Percentiles rank a stretch among this genome's conserved stretches.
Conservation (phyloP, 495 filamentous ascomycete genomes). For the Podospora conica region DNA sequence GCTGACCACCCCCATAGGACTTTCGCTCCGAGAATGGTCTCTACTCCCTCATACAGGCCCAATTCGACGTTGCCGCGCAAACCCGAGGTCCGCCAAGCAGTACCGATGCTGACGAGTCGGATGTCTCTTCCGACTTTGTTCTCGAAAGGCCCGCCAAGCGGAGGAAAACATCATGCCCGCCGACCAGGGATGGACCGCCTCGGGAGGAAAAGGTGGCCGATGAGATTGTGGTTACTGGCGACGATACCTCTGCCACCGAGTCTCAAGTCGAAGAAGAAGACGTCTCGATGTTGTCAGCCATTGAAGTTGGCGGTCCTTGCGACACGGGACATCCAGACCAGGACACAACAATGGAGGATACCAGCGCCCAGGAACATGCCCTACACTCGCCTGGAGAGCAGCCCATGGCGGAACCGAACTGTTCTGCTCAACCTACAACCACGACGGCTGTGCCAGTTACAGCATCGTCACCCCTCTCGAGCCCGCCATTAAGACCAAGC, state of each 20-base stretch:
- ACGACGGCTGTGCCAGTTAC: background rate
- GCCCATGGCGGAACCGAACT: background rate
- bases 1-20: constrained; percentile 46
- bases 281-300: background rate
- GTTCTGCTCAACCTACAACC: background rate
- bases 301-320: background rate
- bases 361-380: background rate
- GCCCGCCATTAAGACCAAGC: background rate
- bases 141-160: constrained; percentile 38
- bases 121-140: constrained; percentile 7
- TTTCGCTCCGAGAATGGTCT: constrained; percentile 66
- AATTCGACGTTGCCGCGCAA: constrained; percentile 47
- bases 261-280: background rate
- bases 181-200: background rate
- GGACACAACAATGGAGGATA: background rate
- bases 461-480: constrained; percentile 13
- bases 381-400: background rate
- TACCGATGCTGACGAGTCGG: constrained; percentile 13
- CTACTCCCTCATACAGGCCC: constrained; percentile 61
- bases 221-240: background rate
- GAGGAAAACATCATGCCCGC: constrained; percentile 27
- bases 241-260: background rate
- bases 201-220: background rate
- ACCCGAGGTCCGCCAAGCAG: constrained; percentile 13
- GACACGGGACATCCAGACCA: background rate